Conservation (phyloP, 2,329 filamentous ascomycete species). For the Rutstroemia sydowiana region DNA sequence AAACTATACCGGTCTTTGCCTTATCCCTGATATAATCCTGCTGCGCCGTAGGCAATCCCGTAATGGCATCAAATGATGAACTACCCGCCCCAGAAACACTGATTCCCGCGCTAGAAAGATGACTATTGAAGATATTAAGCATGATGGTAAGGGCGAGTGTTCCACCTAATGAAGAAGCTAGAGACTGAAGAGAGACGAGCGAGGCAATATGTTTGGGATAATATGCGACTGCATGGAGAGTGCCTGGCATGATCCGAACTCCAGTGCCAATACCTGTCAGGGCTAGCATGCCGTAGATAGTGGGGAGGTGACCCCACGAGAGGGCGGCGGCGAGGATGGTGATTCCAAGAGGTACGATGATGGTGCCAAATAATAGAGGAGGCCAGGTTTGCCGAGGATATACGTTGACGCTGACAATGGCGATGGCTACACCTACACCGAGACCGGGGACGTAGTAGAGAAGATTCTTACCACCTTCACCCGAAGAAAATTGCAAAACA, state of each 20-base stretch:
- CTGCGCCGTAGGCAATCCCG: slow-evolving; percentile 18
- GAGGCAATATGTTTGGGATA: slow-evolving; percentile 51
- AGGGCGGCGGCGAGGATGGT: slow-evolving; percentile 51
- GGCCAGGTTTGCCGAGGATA: slow-evolving; percentile 56
- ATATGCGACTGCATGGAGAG: slow-evolving; percentile 55
- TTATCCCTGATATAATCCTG: slow-evolving; percentile 38
- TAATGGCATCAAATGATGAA: background rate
- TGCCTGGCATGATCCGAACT: slow-evolving; percentile 53
- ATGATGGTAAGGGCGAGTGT: slow-evolving; percentile 60
- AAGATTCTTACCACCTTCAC: slow-evolving; percentile 48
- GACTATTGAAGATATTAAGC: slow-evolving; percentile 62
- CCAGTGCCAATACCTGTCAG: slow-evolving; percentile 56
- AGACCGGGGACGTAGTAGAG: slow-evolving; percentile 59
- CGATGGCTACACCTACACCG: slow-evolving; percentile 50
- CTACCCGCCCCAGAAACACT: slow-evolving; percentile 12
- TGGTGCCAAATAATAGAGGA: slow-evolving; percentile 47
- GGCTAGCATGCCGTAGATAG: slow-evolving; percentile 60
- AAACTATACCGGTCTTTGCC: slow-evolving; percentile 52
- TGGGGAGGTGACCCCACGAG: slow-evolving; percentile 37
- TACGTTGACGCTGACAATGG: slow-evolving; percentile 52
- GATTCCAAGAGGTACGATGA: slow-evolving; percentile 52
- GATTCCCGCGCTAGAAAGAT: slow-evolving; percentile 21
- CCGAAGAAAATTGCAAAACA: slow-evolving; percentile 45
- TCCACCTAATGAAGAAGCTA: slow-evolving; percentile 56
- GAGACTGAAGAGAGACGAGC: slow-evolving; percentile 52